Percentiles rank a stretch among this genome's conserved stretches.
Conservation (phyloP, 495 filamentous ascomycete genomes). For the Saxophila tyrrhenica region DNA sequence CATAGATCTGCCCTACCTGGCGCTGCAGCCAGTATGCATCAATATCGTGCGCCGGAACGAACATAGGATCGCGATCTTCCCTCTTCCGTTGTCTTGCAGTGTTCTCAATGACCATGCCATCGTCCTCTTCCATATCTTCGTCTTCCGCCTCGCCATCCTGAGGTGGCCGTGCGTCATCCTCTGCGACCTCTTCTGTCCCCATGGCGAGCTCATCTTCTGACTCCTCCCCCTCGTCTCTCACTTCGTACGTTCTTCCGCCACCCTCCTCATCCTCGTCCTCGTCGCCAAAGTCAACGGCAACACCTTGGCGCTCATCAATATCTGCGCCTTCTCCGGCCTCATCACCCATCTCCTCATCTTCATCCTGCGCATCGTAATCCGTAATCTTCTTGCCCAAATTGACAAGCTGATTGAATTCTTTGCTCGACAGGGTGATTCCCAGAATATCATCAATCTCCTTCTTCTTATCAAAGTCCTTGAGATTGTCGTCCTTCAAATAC, state of each 20-base stretch:
- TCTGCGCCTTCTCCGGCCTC: slow-evolving; percentile 43
- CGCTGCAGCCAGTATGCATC: slow-evolving; percentile 96
- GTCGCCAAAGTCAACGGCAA: slow-evolving; percentile 92
- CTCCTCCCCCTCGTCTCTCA: slow-evolving; percentile 60
- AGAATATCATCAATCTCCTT: slow-evolving; percentile 92
- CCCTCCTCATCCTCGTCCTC: slow-evolving; percentile 88
- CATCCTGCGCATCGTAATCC: slow-evolving; percentile 94
- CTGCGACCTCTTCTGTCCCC: slow-evolving; percentile 33
- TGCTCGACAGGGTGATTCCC: slow-evolving; percentile 66
- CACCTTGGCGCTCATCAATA: slow-evolving; percentile 89
- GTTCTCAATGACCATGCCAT: slow-evolving; percentile 64
- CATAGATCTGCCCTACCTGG: slow-evolving; percentile 76
- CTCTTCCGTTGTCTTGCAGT: slow-evolving; percentile 32
- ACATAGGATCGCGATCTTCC: slow-evolving; percentile 43
- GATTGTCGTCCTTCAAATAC: slow-evolving; percentile 81
- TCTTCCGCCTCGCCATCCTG: slow-evolving; percentile 38
- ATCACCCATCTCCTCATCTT: slow-evolving; percentile 77
- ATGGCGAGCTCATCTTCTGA: slow-evolving; percentile 53
- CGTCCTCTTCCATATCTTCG: slow-evolving; percentile 38
- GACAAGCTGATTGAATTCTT: slow-evolving; percentile 93
- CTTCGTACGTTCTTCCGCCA: slow-evolving; percentile 60
- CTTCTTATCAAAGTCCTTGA: slow-evolving; percentile 98
- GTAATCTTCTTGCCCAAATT: slow-evolving; percentile 99
- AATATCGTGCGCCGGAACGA: slow-evolving; percentile 72
- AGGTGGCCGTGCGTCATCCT: slow-evolving; percentile 42